phyloP scores from a whole-genome alignment of 306 rosid genomes.

The Macrotyloma uniflorum region DNA sequence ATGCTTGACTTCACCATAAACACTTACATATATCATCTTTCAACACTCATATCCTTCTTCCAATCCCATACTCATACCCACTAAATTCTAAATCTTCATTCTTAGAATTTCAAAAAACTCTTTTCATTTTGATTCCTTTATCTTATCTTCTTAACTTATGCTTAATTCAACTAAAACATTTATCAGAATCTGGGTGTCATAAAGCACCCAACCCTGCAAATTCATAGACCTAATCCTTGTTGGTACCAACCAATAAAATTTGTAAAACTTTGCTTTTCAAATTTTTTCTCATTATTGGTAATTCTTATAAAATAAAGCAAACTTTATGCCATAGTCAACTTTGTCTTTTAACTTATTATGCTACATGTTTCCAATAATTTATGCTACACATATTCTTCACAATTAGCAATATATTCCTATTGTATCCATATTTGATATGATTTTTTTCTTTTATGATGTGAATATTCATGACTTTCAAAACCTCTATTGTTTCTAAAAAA shows the following conservation, averaged over 20 bases:
- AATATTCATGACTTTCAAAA: neutral
- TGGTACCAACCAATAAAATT: slow-evolving; percentile 24
- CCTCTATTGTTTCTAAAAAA: neutral
- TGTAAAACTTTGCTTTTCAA: slow-evolving; percentile 32
- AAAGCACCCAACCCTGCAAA: neutral
- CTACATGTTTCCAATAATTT: neutral
- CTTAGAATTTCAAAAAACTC: neutral
- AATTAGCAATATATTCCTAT: neutral
- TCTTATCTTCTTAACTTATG: neutral
- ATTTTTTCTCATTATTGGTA: slow-evolving; percentile 22
- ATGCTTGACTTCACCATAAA: slow-evolving; percentile 30
- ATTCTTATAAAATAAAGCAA: slow-evolving; percentile 11
- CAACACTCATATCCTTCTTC: slow-evolving; percentile 28
- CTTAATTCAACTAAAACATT: neutral
- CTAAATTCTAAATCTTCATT: slow-evolving; percentile 7
- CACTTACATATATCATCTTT: neutral
- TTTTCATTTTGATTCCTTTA: neutral
- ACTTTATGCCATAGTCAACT: neutral
- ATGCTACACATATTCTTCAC: neutral
- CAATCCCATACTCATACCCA: slow-evolving; percentile 28
- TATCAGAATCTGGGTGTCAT: neutral
- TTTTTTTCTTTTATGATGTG: neutral
- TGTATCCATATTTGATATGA: too few relatives aligned
- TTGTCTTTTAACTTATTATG: slow-evolving; percentile 22
- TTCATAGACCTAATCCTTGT: neutral